Evolutionary conservation across 2,329 filamentous ascomycete genomes (phyloP).

Genomic region (Fusarium palustre): DNA sequence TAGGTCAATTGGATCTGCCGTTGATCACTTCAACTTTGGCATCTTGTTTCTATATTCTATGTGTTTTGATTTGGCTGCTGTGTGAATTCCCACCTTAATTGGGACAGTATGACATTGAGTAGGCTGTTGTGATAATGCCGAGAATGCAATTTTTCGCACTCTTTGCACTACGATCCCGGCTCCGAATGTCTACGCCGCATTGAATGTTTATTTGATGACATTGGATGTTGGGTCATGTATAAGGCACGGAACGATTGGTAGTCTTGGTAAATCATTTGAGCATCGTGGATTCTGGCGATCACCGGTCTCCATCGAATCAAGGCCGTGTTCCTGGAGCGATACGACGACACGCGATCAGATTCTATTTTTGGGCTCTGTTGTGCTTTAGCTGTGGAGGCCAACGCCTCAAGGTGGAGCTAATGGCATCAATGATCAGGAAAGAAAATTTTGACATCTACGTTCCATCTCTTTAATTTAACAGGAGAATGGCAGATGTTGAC

Average conservation of each 20-base stretch:
- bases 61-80: background rate
- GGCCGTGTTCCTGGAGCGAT: constrained; percentile 34
- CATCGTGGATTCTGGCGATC: constrained; percentile 23
- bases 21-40: constrained; percentile 36
- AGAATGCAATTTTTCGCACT: background rate
- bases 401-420: constrained; percentile 10
- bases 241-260: constrained; percentile 3
- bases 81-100: background rate
- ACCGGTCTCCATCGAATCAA: constrained; percentile 21
- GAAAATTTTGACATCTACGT: background rate
- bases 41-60: constrained; percentile 36
- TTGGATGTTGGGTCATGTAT: background rate
- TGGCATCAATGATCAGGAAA: background rate
- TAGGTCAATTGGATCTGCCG: constrained; percentile 47
- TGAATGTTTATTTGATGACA: background rate
- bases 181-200: background rate
- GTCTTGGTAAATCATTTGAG: background rate
- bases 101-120: background rate
- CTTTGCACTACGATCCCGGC: background rate
- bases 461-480: background rate
- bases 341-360: constrained; percentile 41
- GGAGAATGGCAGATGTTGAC: background rate
- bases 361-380: constrained; percentile 43
- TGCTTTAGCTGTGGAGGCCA: constrained; percentile 11
- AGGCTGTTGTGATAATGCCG: background rate